Evolutionary conservation across 2,329 filamentous ascomycete species (phyloP), one percentile per base, ranked within the genome.

Genomic region (Shiraia bambusicola): DNA sequence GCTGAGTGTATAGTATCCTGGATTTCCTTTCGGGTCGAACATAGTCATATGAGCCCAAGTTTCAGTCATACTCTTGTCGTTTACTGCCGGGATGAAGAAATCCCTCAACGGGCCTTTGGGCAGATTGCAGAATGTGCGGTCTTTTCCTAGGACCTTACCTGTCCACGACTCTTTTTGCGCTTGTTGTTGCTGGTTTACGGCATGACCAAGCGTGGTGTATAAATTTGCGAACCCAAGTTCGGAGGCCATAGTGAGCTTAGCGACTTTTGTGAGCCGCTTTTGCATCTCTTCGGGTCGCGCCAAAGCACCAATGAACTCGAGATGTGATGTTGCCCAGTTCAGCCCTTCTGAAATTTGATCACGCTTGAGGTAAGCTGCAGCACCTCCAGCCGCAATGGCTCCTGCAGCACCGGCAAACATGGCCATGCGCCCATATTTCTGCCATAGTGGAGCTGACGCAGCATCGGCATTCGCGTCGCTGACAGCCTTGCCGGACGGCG

Each of bases 271-370:
- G 8, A 95, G 77, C 24, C 93, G 82, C 60, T 82, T 80, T 54
- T 84, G 83, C 51, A 97, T 74, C 61, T 95, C 90, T 56, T 91
- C 86, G 4, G 82, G 83, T n/a, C 88, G 83, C 34, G 87, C 86
- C 6, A 98, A 78, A 59, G 89, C 94, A 2, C 90, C 89, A 1
- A 97, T 88, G 59, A 97, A 98, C 67, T 93, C 88, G 17, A 98
- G 81, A 69, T 98, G 93, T 26, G 88, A 93, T 12, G 86, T 82
- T 11, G 88, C 88, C 90, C 91, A 97, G 8, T 76, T 76, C 73
- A 84, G 84, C 6, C 91, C 87, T 45, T 85, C 78, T 2, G 79
- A 81, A 47, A 97, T 81, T 50, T 88, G 83, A 24, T 94, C 87
- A 40, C 88, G 82, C 58, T 93, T 90, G 58, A 87, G 76, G 73